A percentile compares a stretch with the other conserved stretches of the same genome.
phyloP scores from a whole-genome alignment of 2,329 filamentous ascomycete species.

The Colletotrichum acutatum region DNA sequence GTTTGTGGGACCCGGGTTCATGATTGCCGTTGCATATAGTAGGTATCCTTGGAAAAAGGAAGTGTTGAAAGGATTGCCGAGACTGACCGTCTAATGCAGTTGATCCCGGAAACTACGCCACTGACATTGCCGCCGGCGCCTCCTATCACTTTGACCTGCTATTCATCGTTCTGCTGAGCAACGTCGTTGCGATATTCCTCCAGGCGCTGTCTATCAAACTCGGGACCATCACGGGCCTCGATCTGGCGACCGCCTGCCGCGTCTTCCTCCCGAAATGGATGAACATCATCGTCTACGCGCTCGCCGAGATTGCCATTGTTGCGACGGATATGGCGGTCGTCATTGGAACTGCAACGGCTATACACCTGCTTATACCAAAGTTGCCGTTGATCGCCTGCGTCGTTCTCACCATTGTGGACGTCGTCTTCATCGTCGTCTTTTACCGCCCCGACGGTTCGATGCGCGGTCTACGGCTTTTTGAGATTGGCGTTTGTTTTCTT shows the following conservation, averaged over 20 bases:
- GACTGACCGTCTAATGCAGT: slow-evolving; percentile 46
- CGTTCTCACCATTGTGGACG: slow-evolving; percentile 74
- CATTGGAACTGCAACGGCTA: slow-evolving; percentile 76
- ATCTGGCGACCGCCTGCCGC: slow-evolving; percentile 74
- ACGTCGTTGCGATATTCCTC: slow-evolving; percentile 78
- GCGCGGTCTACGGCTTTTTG: slow-evolving; percentile 69
- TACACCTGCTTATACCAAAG: slow-evolving; percentile 72
- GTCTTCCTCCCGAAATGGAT: slow-evolving; percentile 74
- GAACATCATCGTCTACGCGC: slow-evolving; percentile 68
- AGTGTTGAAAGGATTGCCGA: neutral
- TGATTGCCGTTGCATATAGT: slow-evolving; percentile 70
- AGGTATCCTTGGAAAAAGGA: slow-evolving; percentile 39
- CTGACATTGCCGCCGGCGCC: slow-evolving; percentile 75
- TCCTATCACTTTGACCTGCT: slow-evolving; percentile 73
- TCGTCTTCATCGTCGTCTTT: slow-evolving; percentile 74
- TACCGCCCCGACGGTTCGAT: slow-evolving; percentile 70
- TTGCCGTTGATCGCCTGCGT: slow-evolving; percentile 75
- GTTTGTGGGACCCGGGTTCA: slow-evolving; percentile 74
- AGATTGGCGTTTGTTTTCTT: slow-evolving; percentile 70
- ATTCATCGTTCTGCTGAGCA: slow-evolving; percentile 76
- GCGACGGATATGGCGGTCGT: slow-evolving; percentile 80
- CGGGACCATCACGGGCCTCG: slow-evolving; percentile 75
- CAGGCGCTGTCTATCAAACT: slow-evolving; percentile 76
- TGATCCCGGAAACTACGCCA: slow-evolving; percentile 76
- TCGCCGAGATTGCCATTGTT: slow-evolving; percentile 75